These are phyloP conservation scores for Rubus parviflorus DNA, from an alignment of 306 rosid genomes.

Conservation along the genomic window DNA sequence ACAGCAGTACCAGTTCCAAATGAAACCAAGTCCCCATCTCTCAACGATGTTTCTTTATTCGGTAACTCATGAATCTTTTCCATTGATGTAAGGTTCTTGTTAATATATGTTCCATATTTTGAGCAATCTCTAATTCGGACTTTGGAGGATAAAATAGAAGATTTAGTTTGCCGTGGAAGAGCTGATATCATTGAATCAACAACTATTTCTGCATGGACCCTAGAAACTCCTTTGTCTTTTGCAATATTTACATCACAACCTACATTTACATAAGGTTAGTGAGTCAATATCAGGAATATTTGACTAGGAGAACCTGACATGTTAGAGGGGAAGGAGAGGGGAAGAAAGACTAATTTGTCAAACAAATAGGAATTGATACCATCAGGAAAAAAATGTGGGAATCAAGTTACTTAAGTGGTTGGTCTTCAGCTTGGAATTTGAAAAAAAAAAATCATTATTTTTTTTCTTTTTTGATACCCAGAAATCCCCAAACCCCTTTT, in stretches of 20 bases:
- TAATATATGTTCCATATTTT: conserved; percentile 76
- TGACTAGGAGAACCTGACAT: no score
- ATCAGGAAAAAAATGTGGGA: background rate
- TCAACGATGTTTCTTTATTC: conserved; percentile 63
- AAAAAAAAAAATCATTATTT: background rate
- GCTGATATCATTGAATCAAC: conserved; percentile 56
- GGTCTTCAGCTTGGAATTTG: no score
- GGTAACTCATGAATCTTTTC: conserved; percentile 76
- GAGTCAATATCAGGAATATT: conserved; percentile 9
- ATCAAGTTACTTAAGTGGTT: background rate
- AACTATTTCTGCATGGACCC: conserved; percentile 85
- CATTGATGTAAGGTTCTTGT: conserved; percentile 49
- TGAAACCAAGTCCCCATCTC: conserved; percentile 71
- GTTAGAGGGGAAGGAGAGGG: background rate
- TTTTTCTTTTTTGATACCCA: background rate
- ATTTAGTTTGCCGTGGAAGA: conserved; percentile 32
- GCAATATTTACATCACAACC: conserved; percentile 81
- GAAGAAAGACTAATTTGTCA: background rate
- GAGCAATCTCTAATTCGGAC: conserved; percentile 72
- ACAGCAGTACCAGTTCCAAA: conserved; percentile 90
- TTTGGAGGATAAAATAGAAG: conserved; percentile 30
- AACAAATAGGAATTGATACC: background rate
- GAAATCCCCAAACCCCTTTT: background rate
- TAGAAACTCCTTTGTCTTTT: conserved; percentile 91
- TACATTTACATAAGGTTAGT: conserved; percentile 27